Evolutionary conservation across 306 rosid species (phyloP).

Genomic region (Carpinus viminea): DNA sequence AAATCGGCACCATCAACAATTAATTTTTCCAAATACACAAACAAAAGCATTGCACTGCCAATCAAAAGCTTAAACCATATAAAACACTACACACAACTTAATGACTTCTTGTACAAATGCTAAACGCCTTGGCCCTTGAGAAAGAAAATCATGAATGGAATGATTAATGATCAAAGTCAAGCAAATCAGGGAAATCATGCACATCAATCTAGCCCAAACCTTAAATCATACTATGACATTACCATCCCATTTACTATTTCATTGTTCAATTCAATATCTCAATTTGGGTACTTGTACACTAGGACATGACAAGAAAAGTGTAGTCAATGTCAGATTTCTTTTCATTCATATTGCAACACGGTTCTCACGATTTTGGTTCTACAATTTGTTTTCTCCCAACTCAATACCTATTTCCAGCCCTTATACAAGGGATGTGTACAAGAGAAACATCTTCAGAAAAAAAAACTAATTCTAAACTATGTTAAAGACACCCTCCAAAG

Average conservation of each 20-base stretch:
- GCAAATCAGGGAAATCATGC: background rate
- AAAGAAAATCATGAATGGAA: background rate
- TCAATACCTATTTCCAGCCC: too few species aligned
- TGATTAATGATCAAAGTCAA: background rate
- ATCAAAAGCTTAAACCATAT: constrained; percentile 3
- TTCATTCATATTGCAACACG: background rate
- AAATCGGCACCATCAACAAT: constrained; percentile 5
- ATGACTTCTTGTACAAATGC: background rate
- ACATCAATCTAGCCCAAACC: too few species aligned
- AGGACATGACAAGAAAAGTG: background rate
- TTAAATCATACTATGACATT: background rate
- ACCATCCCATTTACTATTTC: background rate
- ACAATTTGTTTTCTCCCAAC: too few species aligned
- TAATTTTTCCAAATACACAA: background rate
- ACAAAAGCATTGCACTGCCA: constrained; percentile 17
- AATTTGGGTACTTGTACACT: background rate
- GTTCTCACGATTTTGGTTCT: too few species aligned
- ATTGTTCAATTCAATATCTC: too few species aligned
- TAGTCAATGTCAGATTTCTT: background rate
- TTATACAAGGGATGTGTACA: background rate
- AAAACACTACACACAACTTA: too few species aligned
- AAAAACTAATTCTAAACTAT: background rate
- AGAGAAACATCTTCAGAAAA: background rate
- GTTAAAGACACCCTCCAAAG: background rate
- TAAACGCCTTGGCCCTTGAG: background rate